phyloP scores from a whole-genome alignment of 2,329 filamentous ascomycete species.

The Diplodia sapinea region DNA sequence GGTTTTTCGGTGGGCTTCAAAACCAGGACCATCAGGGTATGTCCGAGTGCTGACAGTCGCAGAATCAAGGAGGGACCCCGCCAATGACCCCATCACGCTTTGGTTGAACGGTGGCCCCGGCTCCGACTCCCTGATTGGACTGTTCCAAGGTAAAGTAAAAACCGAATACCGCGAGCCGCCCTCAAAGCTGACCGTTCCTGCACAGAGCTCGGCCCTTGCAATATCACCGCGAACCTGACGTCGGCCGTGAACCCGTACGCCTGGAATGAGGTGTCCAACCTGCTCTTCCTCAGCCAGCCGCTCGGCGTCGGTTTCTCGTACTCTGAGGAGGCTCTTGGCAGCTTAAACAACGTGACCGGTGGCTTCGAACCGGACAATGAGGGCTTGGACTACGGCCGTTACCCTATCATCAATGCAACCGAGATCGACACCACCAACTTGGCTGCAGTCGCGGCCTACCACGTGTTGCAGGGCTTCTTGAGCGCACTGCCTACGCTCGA shows the following conservation, averaged over 20 bases:
- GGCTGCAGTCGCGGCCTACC: constrained; percentile 61
- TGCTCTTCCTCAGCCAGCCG: constrained; percentile 68
- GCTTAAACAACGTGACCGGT: constrained; percentile 51
- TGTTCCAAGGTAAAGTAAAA: constrained; percentile 55
- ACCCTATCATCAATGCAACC: constrained; percentile 57
- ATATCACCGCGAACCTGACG: constrained; percentile 45
- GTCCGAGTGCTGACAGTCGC: not conserved
- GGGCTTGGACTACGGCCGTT: constrained; percentile 54
- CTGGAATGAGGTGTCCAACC: constrained; percentile 65
- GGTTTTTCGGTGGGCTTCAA: constrained; percentile 51
- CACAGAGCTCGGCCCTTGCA: constrained; percentile 48
- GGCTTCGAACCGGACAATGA: constrained; percentile 53
- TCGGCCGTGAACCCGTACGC: constrained; percentile 60
- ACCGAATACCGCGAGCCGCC: no score
- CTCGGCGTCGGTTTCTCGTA: constrained; percentile 65
- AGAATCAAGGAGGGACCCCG: constrained; percentile 56
- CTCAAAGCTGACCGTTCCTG: constrained; percentile 26
- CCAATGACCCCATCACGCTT: constrained; percentile 55
- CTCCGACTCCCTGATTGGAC: constrained; percentile 59
- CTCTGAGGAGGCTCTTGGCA: constrained; percentile 32
- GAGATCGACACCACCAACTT: constrained; percentile 62
- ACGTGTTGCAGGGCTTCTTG: constrained; percentile 62
- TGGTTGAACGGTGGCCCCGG: constrained; percentile 64
- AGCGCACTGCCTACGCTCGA: constrained; percentile 57
- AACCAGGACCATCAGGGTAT: no score